Percentiles rank a stretch among this genome's conserved stretches.
phyloP scores from a whole-genome alignment of 2,329 filamentous ascomycete species.

The Plectosphaerella cucumerina region DNA sequence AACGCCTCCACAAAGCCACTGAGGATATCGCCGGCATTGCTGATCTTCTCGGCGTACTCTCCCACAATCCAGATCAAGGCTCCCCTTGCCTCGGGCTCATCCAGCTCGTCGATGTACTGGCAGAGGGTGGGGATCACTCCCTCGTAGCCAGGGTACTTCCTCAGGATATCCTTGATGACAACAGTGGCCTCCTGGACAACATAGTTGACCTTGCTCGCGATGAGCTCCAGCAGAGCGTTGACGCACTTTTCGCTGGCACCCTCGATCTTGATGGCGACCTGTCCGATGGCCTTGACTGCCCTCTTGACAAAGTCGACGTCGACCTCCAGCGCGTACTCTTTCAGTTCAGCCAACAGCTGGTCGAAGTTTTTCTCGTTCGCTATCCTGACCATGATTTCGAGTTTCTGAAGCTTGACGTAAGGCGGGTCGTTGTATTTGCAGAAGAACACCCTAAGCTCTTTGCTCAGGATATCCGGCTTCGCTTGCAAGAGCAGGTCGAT shows the following conservation, averaged over 20 bases:
- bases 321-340: constrained; percentile 96
- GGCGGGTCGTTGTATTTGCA: constrained; percentile 99
- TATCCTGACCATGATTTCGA: constrained; percentile 99
- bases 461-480: constrained; percentile 93
- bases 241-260: constrained; percentile 93
- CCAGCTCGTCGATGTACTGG: constrained; percentile 93
- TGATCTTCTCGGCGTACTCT: constrained; percentile 99
- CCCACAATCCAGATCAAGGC: constrained; percentile 98
- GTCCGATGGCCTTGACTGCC: constrained; percentile 92
- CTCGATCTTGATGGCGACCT: constrained; percentile 98
- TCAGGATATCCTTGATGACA: constrained; percentile 98
- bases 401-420: constrained; percentile 94
- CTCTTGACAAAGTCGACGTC: constrained; percentile 98
- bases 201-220: constrained; percentile 97
- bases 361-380: constrained; percentile 96
- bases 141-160: constrained; percentile 96
- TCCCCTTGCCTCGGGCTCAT: constrained; percentile 86
- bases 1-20: constrained; percentile 90
- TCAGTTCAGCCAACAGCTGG: constrained; percentile 87
- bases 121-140: constrained; percentile 96
- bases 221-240: constrained; percentile 86
- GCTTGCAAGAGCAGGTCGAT: constrained; percentile 95
- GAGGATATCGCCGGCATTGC: constrained; percentile 93
- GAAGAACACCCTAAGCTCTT: constrained; percentile 97
- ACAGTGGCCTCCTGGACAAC: constrained; percentile 97